Percentiles rank a stretch among this genome's conserved stretches.
phyloP scores from a whole-genome alignment of 148 eudicot species.

The Rhododendron henanense region DNA sequence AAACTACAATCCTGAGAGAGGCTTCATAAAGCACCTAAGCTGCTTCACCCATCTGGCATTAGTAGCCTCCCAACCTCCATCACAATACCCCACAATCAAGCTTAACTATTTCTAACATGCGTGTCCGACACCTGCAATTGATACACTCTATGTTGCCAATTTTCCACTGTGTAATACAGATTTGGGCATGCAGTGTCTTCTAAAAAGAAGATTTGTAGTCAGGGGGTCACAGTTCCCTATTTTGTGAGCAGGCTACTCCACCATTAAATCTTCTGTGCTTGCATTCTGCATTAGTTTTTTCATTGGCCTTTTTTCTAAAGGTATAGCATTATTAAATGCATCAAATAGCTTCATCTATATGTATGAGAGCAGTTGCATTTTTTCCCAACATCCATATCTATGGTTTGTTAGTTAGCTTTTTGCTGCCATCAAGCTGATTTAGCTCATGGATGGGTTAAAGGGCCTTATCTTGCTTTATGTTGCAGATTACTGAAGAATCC shows the following conservation, averaged over 20 bases:
- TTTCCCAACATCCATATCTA: not conserved
- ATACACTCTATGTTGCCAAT: not conserved
- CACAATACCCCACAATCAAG: not conserved
- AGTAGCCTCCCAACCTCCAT: not conserved
- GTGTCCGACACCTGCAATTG: not conserved
- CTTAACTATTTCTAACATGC: not conserved
- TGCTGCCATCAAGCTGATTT: not conserved
- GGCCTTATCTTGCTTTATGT: constrained; percentile 3
- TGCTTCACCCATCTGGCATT: not conserved
- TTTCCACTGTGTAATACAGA: not conserved
- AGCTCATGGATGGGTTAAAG: not conserved
- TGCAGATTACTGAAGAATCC: constrained; percentile 64
- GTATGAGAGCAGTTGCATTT: not conserved
- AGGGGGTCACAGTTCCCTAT: not conserved
- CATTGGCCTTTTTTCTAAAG: not conserved
- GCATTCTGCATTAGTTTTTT: not conserved
- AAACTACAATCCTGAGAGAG: not conserved
- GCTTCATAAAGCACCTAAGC: not conserved
- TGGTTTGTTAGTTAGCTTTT: not conserved
- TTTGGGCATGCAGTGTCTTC: not conserved
- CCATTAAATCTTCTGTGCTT: not conserved
- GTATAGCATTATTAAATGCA: not conserved
- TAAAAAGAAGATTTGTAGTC: not conserved
- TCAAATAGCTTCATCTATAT: not conserved
- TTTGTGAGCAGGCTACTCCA: not conserved